Evolutionary conservation across 2,329 filamentous ascomycete genomes (phyloP).

Genomic region (Hymenoscyphus fructigenus): DNA sequence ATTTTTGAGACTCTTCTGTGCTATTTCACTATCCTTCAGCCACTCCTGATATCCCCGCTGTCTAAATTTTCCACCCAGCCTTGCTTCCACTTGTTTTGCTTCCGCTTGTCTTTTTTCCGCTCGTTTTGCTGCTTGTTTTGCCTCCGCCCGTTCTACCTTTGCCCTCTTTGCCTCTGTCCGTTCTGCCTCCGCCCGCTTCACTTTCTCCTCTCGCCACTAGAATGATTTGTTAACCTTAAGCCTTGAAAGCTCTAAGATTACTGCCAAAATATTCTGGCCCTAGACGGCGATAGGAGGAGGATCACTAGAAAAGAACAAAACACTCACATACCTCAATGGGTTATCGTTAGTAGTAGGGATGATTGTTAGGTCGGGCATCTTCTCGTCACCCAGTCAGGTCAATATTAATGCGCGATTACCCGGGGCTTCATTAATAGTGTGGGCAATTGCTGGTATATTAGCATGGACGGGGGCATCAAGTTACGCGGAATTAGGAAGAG

Average conservation of each 20-base stretch:
- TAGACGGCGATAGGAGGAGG: slow-evolving; percentile 68
- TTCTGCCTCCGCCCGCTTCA: neutral
- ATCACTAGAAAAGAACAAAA: slow-evolving; percentile 94
- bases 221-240: neutral
- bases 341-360: slow-evolving; percentile 86
- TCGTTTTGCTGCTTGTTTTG: neutral
- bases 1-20: neutral
- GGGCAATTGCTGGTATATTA: slow-evolving; percentile 84
- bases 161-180: too few relatives aligned
- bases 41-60: neutral
- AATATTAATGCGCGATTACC: slow-evolving; percentile 89
- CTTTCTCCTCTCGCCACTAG: neutral
- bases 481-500: slow-evolving; percentile 92
- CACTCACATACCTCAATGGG: slow-evolving; percentile 90
- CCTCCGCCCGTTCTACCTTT: neutral
- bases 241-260: neutral
- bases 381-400: slow-evolving; percentile 90
- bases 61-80: neutral
- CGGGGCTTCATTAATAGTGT: slow-evolving; percentile 83
- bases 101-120: neutral
- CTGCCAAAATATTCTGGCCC: neutral
- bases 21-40: neutral
- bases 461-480: slow-evolving; percentile 96
- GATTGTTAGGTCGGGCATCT: slow-evolving; percentile 95
- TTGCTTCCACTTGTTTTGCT: neutral